A percentile compares a stretch with the other conserved stretches of the same genome.
phyloP scores from a whole-genome alignment of 2,329 filamentous ascomycete species.

The Penicillium sp. region DNA sequence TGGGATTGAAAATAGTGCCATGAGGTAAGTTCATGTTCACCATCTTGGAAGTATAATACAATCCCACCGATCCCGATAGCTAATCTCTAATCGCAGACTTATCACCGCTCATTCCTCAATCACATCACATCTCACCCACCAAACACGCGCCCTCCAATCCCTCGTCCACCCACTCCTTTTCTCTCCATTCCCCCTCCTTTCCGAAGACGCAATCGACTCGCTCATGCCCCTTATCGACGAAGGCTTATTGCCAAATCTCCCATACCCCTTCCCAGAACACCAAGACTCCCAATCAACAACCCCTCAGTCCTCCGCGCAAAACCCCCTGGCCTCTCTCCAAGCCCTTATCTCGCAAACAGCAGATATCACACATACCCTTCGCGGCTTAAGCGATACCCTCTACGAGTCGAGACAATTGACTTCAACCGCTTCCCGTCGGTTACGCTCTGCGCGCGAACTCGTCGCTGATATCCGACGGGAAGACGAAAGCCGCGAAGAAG shows the following conservation, averaged over 20 bases:
- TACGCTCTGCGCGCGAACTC: slow-evolving; percentile 80
- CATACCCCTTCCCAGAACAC: slow-evolving; percentile 44
- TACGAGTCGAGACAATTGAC: slow-evolving; percentile 93
- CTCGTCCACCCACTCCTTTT: slow-evolving; percentile 60
- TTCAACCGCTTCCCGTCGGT: slow-evolving; percentile 72
- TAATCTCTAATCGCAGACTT: slow-evolving; percentile 42
- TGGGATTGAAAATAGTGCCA: slow-evolving; percentile 57
- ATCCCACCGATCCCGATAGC: neutral
- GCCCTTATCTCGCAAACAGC: slow-evolving; percentile 69
- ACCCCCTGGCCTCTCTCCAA: slow-evolving; percentile 64
- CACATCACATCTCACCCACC: slow-evolving; percentile 60
- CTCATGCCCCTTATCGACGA: slow-evolving; percentile 58
- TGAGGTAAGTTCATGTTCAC: slow-evolving; percentile 48
- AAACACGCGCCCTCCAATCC: slow-evolving; percentile 60
- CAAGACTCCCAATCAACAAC: slow-evolving; percentile 31
- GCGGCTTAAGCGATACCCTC: slow-evolving; percentile 82
- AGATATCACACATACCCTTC: slow-evolving; percentile 75
- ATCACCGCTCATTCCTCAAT: slow-evolving; percentile 60
- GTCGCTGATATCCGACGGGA: slow-evolving; percentile 83
- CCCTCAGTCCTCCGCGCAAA: slow-evolving; percentile 31
- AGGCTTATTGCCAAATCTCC: slow-evolving; percentile 53
- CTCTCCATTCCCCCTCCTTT: slow-evolving; percentile 55
- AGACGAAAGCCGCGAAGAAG: slow-evolving; percentile 77
- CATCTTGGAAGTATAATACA: no score
- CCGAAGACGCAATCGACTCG: slow-evolving; percentile 55